Percentiles rank a stretch among this genome's conserved stretches.
These are phyloP conservation scores for Coniochaeta sp. DNA, from an alignment of 2,329 filamentous ascomycete species.

Conservation along the genomic window DNA sequence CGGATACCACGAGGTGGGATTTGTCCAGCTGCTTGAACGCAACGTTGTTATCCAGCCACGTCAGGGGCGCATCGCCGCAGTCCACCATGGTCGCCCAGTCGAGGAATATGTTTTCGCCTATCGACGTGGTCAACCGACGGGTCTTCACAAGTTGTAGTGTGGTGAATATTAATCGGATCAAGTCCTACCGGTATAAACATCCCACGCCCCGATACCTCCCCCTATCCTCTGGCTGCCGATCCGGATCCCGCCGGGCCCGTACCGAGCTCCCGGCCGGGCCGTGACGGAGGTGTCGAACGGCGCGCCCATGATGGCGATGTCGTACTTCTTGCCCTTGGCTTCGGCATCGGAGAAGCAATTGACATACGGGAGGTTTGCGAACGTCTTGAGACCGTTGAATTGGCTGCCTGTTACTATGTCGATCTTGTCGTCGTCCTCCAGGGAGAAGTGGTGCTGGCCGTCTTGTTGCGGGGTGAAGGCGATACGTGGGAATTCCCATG, in stretches of 20 bases:
- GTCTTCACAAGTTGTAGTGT: too few relatives aligned
- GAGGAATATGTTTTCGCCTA: slow-evolving; percentile 55
- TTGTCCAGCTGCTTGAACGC: slow-evolving; percentile 70
- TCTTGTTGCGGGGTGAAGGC: not conserved
- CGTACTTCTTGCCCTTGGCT: slow-evolving; percentile 37
- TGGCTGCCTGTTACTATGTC: slow-evolving; percentile 34
- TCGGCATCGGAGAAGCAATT: slow-evolving; percentile 52
- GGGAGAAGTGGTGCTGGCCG: not conserved
- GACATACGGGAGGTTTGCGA: slow-evolving; percentile 53
- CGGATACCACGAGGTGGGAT: slow-evolving; percentile 37
- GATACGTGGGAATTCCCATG: slow-evolving; percentile 4
- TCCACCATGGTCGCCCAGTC: slow-evolving; percentile 71
- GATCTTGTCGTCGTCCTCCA: slow-evolving; percentile 21
- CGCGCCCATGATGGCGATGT: slow-evolving; percentile 48
- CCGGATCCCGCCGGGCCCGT: slow-evolving; percentile 19
- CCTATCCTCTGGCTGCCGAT: slow-evolving; percentile 18
- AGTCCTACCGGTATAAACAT: slow-evolving; percentile 17
- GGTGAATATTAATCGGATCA: too few relatives aligned
- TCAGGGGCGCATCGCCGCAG: slow-evolving; percentile 73
- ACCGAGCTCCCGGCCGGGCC: slow-evolving; percentile 20
- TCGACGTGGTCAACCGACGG: too few relatives aligned
- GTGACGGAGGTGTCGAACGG: slow-evolving; percentile 37
- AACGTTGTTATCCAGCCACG: slow-evolving; percentile 68
- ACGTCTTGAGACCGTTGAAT: slow-evolving; percentile 53
- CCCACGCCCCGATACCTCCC: slow-evolving; percentile 12